phyloP scores from a whole-genome alignment of 257 asterid species.

The Solanum chiquidenum region DNA sequence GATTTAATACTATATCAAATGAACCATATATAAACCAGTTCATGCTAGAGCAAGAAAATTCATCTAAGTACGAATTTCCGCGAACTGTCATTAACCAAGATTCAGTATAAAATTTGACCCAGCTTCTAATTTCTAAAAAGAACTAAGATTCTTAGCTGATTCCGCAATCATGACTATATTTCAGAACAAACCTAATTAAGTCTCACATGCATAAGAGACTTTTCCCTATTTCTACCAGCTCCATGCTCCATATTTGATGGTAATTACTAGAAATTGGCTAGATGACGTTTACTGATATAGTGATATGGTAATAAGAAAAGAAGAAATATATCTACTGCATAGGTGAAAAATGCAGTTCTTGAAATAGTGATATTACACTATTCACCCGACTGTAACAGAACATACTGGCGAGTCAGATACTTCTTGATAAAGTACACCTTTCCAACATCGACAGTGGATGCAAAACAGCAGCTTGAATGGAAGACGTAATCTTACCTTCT shows the following conservation, averaged over 20 bases:
- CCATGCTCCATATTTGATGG: background rate
- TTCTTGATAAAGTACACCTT: background rate
- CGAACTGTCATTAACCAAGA: background rate
- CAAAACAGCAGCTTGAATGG: constrained; percentile 1
- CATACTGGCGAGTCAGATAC: background rate
- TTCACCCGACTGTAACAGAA: background rate
- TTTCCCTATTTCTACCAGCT: background rate
- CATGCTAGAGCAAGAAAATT: background rate
- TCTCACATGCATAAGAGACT: background rate
- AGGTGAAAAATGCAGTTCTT: background rate
- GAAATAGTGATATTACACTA: background rate
- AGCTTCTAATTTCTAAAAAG: background rate
- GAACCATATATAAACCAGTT: background rate
- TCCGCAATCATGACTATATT: background rate
- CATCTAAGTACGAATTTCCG: background rate
- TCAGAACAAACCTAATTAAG: background rate
- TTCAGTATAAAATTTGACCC: background rate
- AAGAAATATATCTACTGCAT: background rate
- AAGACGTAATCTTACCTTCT: constrained; percentile 39
- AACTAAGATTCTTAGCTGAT: background rate
- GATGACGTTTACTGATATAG: background rate
- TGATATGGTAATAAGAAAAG: background rate
- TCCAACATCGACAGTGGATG: background rate
- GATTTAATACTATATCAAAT: background rate
- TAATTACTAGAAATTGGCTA: background rate